Evolutionary conservation across 192 early-diverging fungal genomes (phyloP).

Genomic region (Coemansia sp.): DNA sequence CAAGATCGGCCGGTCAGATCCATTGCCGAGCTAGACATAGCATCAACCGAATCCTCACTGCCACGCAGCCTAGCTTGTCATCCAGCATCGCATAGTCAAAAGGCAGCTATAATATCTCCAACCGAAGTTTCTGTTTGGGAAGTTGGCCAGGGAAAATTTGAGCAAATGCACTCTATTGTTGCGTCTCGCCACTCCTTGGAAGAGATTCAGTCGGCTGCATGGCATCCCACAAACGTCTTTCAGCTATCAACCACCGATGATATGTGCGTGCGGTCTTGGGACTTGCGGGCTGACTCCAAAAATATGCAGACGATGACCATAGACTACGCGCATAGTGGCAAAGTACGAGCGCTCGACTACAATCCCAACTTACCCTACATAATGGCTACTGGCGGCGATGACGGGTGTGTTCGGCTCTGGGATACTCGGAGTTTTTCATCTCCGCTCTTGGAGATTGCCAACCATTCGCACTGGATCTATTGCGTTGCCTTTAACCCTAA

Average conservation of each 20-base stretch:
- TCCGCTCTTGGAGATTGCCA: conserved; percentile 64
- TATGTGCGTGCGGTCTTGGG: conserved; percentile 65
- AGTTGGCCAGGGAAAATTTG: conserved; percentile 1
- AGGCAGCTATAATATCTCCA: conserved; percentile 16
- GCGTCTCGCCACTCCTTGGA: conserved; percentile 16
- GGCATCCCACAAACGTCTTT: conserved; percentile 19
- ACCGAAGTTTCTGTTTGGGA: conserved; percentile 19
- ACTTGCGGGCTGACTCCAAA: conserved; percentile 55
- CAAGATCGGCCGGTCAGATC: neutral
- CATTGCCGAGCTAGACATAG: conserved; percentile 5
- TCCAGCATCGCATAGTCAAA: conserved; percentile 4
- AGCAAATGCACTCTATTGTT: neutral
- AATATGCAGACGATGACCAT: conserved; percentile 15
- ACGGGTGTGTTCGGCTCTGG: conserved; percentile 86
- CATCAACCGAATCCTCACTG: neutral
- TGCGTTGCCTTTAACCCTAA: conserved; percentile 79
- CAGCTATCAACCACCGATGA: conserved; percentile 61
- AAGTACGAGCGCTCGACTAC: conserved; percentile 71
- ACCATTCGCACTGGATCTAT: conserved; percentile 92
- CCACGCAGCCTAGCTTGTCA: conserved; percentile 20
- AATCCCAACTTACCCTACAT: conserved; percentile 86
- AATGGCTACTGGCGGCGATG: conserved; percentile 83
- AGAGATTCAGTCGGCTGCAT: conserved; percentile 29
- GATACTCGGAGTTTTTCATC: conserved; percentile 61
- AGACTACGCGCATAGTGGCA: conserved; percentile 70